Base-by-base conservation (phyloP, 495 filamentous ascomycete species). In the Bryoglossum gracile region DNA sequence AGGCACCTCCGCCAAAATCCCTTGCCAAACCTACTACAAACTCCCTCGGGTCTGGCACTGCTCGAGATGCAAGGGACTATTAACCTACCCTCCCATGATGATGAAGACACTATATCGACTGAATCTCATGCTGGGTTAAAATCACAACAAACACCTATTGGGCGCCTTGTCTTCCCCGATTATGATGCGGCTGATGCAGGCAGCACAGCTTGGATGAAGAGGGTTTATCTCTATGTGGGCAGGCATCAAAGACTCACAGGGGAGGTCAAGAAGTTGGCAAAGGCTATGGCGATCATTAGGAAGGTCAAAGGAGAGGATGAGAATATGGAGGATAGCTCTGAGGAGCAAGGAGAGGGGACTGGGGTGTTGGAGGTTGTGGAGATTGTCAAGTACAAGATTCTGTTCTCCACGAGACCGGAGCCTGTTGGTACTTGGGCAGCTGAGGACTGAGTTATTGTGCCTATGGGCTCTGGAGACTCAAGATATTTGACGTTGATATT, bases 11-110 rank as follows among this genome's bases (percentile, higher is more conserved):
- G 26, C 9, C 24, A 26, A 63, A 85, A 81, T 63, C 77, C 87
- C 1, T 78, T 95, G n/a, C 90, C 90, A 6, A 65, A 74, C 2
- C 70, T 95, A 52, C 80, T 96, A n/a, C 86, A 87, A 54, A 95
- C 89, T 3, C 90, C 90, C 21, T 65, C 74, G 3, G 83, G 83
- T 41, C 71, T 83, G 26, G 89, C 88, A n/a, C 68, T 96, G 35
- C 74, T 96, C 49, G 90, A 96, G 65, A 76, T 96, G 14, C 90
- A 96, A 69, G 89, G 87, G 33, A 87, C 81, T 9, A 81, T 96
- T 68, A 87, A 94, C 61, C 59, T 80, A 8, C 79, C 82, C 8
- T 43, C 48, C 9, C 48, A 56, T 17, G 35, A 40, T 18, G 41
- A 43, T 5, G 35, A 54, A 0, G 53, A 56, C n/a, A 22, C 56